These are phyloP conservation scores for Leccinum boreale DNA, from an alignment of 768 basidiomycete genomes.

Conservation along the genomic window DNA sequence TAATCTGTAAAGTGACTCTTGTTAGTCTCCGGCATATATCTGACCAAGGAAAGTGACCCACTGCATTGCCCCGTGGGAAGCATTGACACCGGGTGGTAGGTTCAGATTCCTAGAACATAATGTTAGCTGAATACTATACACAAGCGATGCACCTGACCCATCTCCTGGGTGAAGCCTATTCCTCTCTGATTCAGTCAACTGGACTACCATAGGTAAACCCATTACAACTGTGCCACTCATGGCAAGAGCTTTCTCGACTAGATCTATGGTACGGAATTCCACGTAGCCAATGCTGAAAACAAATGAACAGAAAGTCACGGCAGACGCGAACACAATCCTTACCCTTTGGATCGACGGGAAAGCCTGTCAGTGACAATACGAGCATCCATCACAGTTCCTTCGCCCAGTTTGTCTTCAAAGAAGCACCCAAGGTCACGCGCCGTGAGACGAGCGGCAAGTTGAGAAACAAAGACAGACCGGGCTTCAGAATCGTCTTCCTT, in stretches of 20 bases:
- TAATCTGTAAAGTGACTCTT: slow-evolving; percentile 49
- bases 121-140: slow-evolving; percentile 9
- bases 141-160: slow-evolving; percentile 49
- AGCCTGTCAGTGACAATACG: slow-evolving; percentile 94
- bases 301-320: slow-evolving; percentile 1
- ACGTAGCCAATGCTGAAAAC: slow-evolving; percentile 88
- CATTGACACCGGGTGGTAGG: slow-evolving; percentile 79
- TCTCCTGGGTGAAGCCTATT: slow-evolving; percentile 87
- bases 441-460: slow-evolving; percentile 94
- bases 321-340: slow-evolving; percentile 20
- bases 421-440: slow-evolving; percentile 97
- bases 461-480: slow-evolving; percentile 97
- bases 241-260: slow-evolving; percentile 86
- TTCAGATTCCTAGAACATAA: slow-evolving; percentile 61
- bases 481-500: slow-evolving; percentile 97
- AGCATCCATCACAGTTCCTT: slow-evolving; percentile 91
- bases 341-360: slow-evolving; percentile 98
- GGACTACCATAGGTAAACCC: slow-evolving; percentile 96
- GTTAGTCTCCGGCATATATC: slow-evolving; percentile 11
- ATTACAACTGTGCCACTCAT: slow-evolving; percentile 95
- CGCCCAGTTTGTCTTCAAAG: slow-evolving; percentile 96
- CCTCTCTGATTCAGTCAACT: slow-evolving; percentile 95
- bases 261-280: slow-evolving; percentile 87
- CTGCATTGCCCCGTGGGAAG: slow-evolving; percentile 83
- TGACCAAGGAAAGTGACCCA: slow-evolving; percentile 40